Percentiles rank a stretch among this genome's conserved stretches.
Evolutionary conservation across 352 stramenopile genomes (phyloP).

Genomic region (Phytopythium vexans): DNA sequence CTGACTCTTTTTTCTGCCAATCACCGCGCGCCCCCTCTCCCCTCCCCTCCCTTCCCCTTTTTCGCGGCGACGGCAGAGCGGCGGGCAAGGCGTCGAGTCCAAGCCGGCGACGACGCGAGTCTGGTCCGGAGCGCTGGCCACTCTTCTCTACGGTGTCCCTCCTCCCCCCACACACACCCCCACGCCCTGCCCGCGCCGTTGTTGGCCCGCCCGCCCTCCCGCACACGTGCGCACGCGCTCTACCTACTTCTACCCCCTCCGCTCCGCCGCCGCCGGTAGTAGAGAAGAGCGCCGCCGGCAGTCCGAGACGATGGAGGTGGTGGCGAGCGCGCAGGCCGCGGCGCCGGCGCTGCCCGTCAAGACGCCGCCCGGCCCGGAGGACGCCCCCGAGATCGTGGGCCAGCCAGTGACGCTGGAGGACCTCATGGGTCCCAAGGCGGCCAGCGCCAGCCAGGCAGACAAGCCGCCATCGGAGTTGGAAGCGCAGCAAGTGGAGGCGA

Average conservation of each 20-base stretch:
- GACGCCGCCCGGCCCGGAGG: constrained; percentile 14
- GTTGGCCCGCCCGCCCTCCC: too few species aligned
- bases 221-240: too few species aligned
- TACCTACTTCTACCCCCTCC: too few species aligned
- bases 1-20: constrained; percentile 54
- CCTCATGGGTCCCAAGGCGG: constrained; percentile 8
- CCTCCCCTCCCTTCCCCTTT: neutral
- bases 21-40: constrained; percentile 11
- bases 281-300: constrained; percentile 1
- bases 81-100: neutral
- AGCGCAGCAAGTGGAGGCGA: constrained; percentile 1
- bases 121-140: neutral
- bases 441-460: neutral
- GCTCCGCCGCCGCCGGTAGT: neutral
- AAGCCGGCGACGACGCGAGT: neutral
- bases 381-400: constrained; percentile 25
- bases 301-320: constrained; percentile 6
- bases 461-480: constrained; percentile 1
- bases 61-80: constrained; percentile 5
- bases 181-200: too few species aligned
- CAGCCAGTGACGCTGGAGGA: constrained; percentile 28
- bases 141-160: too few species aligned
- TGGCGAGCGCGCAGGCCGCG: neutral
- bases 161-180: too few species aligned
- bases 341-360: constrained; percentile 16